A percentile compares a stretch with the other conserved stretches of the same genome.
Conservation (phyloP, 2,329 filamentous ascomycete species). For the Pseudocercospora vitis region DNA sequence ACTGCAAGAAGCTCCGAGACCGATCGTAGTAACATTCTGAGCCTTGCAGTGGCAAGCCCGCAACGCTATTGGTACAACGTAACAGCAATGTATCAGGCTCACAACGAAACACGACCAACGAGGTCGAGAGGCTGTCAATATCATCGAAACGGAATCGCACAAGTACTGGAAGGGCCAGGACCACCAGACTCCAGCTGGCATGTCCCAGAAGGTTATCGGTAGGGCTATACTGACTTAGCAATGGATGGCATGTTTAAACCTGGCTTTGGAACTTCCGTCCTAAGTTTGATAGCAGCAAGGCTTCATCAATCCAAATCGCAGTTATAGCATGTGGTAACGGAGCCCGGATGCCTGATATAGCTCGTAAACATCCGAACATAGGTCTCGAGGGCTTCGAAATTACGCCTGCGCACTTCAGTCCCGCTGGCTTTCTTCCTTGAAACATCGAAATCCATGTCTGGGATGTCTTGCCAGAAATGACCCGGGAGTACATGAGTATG, state of each 20-base stretch:
- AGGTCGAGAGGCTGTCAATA: too few relatives aligned
- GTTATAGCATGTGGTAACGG: slow-evolving; percentile 24
- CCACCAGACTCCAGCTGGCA: slow-evolving; percentile 19
- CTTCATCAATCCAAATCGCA: slow-evolving; percentile 16
- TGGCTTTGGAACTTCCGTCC: slow-evolving; percentile 24
- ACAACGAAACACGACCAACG: too few relatives aligned
- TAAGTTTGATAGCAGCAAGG: slow-evolving; percentile 11
- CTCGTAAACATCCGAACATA: slow-evolving; percentile 14
- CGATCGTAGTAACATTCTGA: too few relatives aligned
- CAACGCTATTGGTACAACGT: too few relatives aligned
- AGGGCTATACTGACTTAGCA: not conserved
- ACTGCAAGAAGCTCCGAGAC: too few relatives aligned
- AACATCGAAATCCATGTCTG: slow-evolving; percentile 18
- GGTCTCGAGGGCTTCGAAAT: slow-evolving; percentile 22
- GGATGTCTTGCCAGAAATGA: slow-evolving; percentile 17
- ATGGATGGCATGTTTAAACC: slow-evolving; percentile 19
- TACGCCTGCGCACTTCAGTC: slow-evolving; percentile 12
- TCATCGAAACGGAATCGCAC: slow-evolving; percentile 4
- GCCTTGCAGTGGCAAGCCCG: too few relatives aligned
- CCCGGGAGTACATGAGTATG: slow-evolving; percentile 8
- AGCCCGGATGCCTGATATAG: slow-evolving; percentile 21
- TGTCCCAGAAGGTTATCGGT: too few relatives aligned
- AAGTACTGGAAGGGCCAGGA: slow-evolving; percentile 20
- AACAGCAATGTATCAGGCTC: too few relatives aligned
- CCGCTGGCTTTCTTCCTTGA: slow-evolving; percentile 7